Percentiles rank a stretch among this genome's conserved stretches.
Conservation (phyloP, 768 basidiomycete species). For the Lactarius indigo region DNA sequence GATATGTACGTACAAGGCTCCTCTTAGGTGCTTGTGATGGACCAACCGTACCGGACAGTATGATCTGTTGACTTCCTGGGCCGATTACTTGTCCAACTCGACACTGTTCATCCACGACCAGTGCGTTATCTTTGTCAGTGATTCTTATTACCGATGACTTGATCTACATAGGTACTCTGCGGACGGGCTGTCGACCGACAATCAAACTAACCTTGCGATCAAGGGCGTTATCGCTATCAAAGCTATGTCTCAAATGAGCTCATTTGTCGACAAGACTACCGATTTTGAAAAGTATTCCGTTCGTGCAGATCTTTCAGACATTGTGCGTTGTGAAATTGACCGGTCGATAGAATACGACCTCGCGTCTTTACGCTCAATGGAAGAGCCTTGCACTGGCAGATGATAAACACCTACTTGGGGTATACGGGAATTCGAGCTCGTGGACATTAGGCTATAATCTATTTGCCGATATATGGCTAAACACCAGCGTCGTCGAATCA, state of each 20-base stretch:
- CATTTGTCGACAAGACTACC: slow-evolving; percentile 23
- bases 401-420: slow-evolving; percentile 8
- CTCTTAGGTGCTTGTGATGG: not conserved
- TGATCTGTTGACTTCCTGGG: slow-evolving; percentile 32
- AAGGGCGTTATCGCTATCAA: slow-evolving; percentile 67
- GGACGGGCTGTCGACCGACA: slow-evolving; percentile 33
- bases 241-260: slow-evolving; percentile 56
- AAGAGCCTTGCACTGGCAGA: slow-evolving; percentile 8
- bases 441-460: slow-evolving; percentile 65
- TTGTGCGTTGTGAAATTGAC: not conserved
- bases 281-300: slow-evolving; percentile 30
- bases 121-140: slow-evolving; percentile 45
- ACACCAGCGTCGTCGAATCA: slow-evolving; percentile 45
- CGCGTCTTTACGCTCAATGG: slow-evolving; percentile 5
- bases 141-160: slow-evolving; percentile 28
- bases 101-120: slow-evolving; percentile 53
- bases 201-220: slow-evolving; percentile 68
- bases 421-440: slow-evolving; percentile 28
- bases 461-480: slow-evolving; percentile 54
- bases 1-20: slow-evolving; percentile 19
- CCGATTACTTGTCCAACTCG: slow-evolving; percentile 32
- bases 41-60: slow-evolving; percentile 23
- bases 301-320: slow-evolving; percentile 7
- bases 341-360: not conserved
- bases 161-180: slow-evolving; percentile 13